Conservation (phyloP, 192 early-diverging fungal species). For the Oehlia diaphana region DNA sequence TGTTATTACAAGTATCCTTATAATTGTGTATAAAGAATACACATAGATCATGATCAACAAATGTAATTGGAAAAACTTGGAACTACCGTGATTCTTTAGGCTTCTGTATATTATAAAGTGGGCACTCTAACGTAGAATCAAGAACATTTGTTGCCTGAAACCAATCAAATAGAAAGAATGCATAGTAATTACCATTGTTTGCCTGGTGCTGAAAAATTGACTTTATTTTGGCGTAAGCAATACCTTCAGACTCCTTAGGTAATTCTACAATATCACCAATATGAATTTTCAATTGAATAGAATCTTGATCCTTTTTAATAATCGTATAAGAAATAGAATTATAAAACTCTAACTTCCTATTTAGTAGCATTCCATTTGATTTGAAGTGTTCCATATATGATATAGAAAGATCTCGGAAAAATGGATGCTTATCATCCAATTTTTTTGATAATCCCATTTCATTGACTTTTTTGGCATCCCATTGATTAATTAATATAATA, state of each 20-base stretch:
- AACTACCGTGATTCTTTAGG: neutral
- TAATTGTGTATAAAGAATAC: neutral
- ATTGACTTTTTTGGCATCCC: neutral
- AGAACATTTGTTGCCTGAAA: neutral
- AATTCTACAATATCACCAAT: neutral
- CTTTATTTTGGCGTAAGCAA: neutral
- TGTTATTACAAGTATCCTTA: neutral
- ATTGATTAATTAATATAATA: neutral
- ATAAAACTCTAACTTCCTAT: neutral
- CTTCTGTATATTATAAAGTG: neutral
- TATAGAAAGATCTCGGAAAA: neutral
- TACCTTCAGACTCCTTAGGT: neutral
- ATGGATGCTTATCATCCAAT: neutral
- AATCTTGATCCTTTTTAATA: neutral
- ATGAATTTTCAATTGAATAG: neutral
- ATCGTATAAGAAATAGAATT: conserved; percentile 13
- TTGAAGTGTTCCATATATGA: neutral
- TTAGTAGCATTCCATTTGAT: neutral
- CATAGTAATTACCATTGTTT: neutral
- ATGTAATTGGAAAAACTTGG: neutral
- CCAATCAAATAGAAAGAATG: neutral
- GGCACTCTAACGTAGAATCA: neutral
- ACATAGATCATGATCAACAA: neutral
- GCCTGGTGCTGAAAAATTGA: conserved; percentile 1
- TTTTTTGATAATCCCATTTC: neutral